A percentile compares a stretch with the other conserved stretches of the same genome.
phyloP scores from a whole-genome alignment of 768 basidiomycete species.

The Tulasnella sp. region DNA sequence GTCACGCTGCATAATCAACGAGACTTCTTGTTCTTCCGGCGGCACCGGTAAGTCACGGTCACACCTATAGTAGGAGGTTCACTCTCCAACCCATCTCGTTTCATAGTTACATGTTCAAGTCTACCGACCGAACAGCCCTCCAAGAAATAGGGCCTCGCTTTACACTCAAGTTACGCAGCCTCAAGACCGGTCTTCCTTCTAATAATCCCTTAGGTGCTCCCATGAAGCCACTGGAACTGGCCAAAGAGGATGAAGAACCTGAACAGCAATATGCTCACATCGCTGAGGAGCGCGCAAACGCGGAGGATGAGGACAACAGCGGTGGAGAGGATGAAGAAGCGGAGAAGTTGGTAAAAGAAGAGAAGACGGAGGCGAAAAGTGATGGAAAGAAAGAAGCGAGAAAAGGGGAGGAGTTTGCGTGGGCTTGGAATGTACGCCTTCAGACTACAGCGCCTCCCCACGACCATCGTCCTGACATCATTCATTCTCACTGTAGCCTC shows the following conservation, averaged over 20 bases:
- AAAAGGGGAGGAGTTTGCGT: conserved; percentile 76
- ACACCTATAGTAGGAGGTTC: conserved; percentile 36
- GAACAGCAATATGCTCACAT: conserved; percentile 37
- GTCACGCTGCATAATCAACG: conserved; percentile 97
- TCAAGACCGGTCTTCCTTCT: conserved; percentile 86
- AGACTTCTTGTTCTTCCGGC: conserved; percentile 95
- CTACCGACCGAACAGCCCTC: conserved; percentile 84
- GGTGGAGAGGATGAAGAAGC: conserved; percentile 41
- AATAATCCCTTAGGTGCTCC: conserved; percentile 70
- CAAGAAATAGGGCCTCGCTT: conserved; percentile 99
- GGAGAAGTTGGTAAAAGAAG: background rate
- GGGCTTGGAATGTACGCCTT: conserved; percentile 82
- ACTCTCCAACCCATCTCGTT: background rate
- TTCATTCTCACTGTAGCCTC: background rate
- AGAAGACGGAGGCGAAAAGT: conserved; percentile 36
- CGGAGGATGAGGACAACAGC: conserved; percentile 43
- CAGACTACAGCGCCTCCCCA: background rate
- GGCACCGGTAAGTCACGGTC: conserved; percentile 71
- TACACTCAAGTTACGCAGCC: conserved; percentile 87
- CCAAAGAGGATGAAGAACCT: conserved; percentile 41
- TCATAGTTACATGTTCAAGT: conserved; percentile 85
- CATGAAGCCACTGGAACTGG: conserved; percentile 53
- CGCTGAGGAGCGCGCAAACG: conserved; percentile 36
- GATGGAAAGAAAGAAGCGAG: conserved; percentile 36
- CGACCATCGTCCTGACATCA: background rate